These are phyloP conservation scores for Syzygium syzygioides DNA, from an alignment of 441 rosid genomes.

Conservation along the genomic window DNA sequence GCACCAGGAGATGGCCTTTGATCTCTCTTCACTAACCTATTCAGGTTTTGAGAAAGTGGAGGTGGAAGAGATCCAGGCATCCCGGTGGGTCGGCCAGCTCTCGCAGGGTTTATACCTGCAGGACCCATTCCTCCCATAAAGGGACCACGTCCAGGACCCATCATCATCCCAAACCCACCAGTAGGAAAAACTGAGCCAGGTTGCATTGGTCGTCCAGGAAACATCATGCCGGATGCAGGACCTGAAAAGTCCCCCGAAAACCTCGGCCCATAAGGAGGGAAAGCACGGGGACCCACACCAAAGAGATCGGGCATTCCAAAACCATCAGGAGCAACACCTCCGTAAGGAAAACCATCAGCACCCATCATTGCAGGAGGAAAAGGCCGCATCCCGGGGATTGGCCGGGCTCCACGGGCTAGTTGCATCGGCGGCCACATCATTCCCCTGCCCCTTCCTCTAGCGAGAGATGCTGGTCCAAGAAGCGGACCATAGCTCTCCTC, in stretches of 20 bases:
- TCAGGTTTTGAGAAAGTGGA: constrained; percentile 33
- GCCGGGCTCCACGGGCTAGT: constrained; percentile 70
- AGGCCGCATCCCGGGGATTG: constrained; percentile 85
- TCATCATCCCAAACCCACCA: constrained; percentile 92
- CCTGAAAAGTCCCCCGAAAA: constrained; percentile 87
- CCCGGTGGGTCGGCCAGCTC: constrained; percentile 56
- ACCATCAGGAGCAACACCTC: constrained; percentile 57
- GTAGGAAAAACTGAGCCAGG: constrained; percentile 65
- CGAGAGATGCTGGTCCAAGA: constrained; percentile 41
- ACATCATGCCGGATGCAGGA: constrained; percentile 83
- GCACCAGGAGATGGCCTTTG: constrained; percentile 29
- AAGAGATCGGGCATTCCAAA: constrained; percentile 86
- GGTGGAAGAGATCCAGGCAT: constrained; percentile 44
- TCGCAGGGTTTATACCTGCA: constrained; percentile 32
- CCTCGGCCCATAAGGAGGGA: constrained; percentile 81
- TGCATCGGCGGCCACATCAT: constrained; percentile 96
- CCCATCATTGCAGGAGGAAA: constrained; percentile 85
- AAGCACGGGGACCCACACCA: constrained; percentile 73
- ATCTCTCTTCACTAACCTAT: constrained; percentile 43
- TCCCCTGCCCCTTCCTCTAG: constrained; percentile 94
- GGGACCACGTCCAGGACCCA: constrained; percentile 83
- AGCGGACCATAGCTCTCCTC: constrained; percentile 45
- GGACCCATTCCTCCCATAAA: constrained; percentile 84
- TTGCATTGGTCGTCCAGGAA: constrained; percentile 90
- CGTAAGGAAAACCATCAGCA: constrained; percentile 75